Evolutionary conservation across 2,329 filamentous ascomycete genomes (phyloP).

Genomic region (Arthrobotrys iridis): DNA sequence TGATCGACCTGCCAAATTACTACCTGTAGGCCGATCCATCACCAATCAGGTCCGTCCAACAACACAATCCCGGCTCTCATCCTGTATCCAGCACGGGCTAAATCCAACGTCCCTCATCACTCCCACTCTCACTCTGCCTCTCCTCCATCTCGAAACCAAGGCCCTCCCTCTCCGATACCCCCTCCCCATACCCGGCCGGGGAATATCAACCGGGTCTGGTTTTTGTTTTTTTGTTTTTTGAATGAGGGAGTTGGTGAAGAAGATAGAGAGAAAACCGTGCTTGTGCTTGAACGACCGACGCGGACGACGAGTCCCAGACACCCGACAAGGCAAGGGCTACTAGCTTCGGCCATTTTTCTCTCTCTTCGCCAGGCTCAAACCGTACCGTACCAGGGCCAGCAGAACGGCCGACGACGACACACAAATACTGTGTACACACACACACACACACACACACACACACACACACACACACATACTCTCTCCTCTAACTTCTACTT

Average conservation of each 20-base stretch:
- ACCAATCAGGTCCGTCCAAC: conserved; percentile 46
- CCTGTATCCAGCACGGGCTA: conserved; percentile 19
- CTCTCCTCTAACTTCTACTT: too few species aligned
- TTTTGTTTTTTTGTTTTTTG: too few species aligned
- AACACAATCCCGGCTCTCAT: conserved; percentile 33
- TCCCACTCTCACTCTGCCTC: background rate
- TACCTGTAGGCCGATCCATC: conserved; percentile 52
- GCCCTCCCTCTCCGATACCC: background rate
- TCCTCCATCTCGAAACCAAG: conserved; percentile 12
- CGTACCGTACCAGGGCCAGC: conserved; percentile 19
- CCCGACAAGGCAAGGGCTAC: conserved; percentile 27
- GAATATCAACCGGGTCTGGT: conserved; percentile 53
- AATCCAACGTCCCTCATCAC: conserved; percentile 26
- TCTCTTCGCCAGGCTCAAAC: conserved; percentile 39
- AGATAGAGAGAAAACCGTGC: too few species aligned
- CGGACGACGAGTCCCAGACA: conserved; percentile 52
- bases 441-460: too few species aligned
- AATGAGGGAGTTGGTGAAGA: conserved; percentile 42
- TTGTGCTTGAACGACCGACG: conserved; percentile 18
- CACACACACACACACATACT: too few species aligned
- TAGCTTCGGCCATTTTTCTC: conserved; percentile 51
- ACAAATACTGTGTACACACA: too few species aligned
- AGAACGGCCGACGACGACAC: conserved; percentile 45
- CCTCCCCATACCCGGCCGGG: conserved; percentile 24
- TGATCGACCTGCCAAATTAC: conserved; percentile 54